Percentiles rank a stretch among this genome's conserved stretches.
phyloP scores from a whole-genome alignment of 192 early-diverging fungal species.

The Diversispora epigaea region DNA sequence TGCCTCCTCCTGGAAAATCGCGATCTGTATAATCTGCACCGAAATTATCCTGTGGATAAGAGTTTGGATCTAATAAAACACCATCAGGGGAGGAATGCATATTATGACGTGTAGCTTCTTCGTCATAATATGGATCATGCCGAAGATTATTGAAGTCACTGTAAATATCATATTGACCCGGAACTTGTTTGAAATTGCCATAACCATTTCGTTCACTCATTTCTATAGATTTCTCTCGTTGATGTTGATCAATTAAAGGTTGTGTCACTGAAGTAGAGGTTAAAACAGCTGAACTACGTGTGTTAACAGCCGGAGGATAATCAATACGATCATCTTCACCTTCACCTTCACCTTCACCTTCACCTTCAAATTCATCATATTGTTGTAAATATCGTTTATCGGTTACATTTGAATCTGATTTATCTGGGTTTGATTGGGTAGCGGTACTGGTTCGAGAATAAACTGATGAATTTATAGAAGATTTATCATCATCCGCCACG shows the following conservation, averaged over 20 bases:
- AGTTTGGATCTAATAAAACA: background rate
- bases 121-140: background rate
- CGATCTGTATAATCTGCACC: background rate
- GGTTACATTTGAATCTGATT: background rate
- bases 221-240: background rate
- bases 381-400: background rate
- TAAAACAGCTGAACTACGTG: background rate
- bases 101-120: background rate
- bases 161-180: conserved; percentile 6
- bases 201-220: background rate
- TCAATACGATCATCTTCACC: background rate
- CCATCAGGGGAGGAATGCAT: background rate
- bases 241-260: conserved; percentile 13
- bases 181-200: background rate
- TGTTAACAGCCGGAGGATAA: conserved; percentile 1
- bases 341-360: background rate
- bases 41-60: background rate
- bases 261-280: background rate
- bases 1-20: background rate
- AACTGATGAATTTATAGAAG: background rate
- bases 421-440: background rate
- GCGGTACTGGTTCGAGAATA: conserved; percentile 7
- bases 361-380: background rate
- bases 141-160: conserved; percentile 7
- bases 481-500: background rate